Base-by-base conservation (phyloP, 805 yeast genomes). In the Zygosaccharomyces lentus region DNA sequence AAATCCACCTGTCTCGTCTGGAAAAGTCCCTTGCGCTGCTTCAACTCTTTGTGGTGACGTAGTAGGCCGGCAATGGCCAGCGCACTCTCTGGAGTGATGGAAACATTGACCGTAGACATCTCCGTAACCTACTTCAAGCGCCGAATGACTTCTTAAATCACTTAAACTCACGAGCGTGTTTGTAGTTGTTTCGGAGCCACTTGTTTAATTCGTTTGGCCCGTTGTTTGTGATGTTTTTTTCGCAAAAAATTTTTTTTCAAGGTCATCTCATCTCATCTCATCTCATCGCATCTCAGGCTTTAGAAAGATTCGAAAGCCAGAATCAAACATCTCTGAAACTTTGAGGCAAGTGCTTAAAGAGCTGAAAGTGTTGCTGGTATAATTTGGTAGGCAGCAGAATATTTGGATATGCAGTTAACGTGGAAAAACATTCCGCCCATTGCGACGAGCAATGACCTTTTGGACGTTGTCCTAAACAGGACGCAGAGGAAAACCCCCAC, bases 401-500 rank as follows among this genome's bases (percentile, higher is more conserved):
- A 13, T 21, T 10, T 25, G 27, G 69, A 54, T 39, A 93, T 91
- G 99, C 98, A 91, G 75, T 80, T 91, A 57, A 84, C 97, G 39
- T 91, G 98, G 98, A 91, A 93, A 72, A 98, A 93, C 69, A 93
- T 91, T 66, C 96, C 98, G 17, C 82, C 95, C 41, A 96, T 91
- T 55, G 95, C 98, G 38, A 82, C 82, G 55, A 74, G 95, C 61
- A 88, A 85, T 68, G 98, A 93, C 71, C 76, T 90, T 77, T 76
- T 93, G 80, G 99, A 93, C 71, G 87, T 93, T 54, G 96, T 93
- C 52, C 84, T 93, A 55, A 93, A 93, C 76, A 79, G 97, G 65
- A 93, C 99, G 1, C 99, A 93, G 74, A 82, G 99, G 73, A 93
- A 93, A 72, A 93, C 99, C 5, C 99, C 99, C 48, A 93, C 99